A percentile compares a stretch with the other conserved stretches of the same genome.
phyloP scores from a whole-genome alignment of 2,329 filamentous ascomycete species.

The Alternaria viburni region DNA sequence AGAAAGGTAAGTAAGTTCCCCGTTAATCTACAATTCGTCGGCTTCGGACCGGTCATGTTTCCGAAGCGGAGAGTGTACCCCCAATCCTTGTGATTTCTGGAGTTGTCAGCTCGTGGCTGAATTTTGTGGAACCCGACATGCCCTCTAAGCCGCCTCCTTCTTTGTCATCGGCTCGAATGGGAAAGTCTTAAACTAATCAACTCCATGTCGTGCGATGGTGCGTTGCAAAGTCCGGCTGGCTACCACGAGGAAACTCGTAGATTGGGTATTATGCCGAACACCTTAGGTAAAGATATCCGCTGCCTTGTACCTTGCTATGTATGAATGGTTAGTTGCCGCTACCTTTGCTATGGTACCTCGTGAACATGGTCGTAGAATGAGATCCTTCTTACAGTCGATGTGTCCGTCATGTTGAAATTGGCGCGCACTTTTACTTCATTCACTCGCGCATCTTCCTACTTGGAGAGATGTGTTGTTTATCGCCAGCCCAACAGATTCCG shows the following conservation, averaged over 20 bases:
- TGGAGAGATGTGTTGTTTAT: background rate
- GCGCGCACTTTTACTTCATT: background rate
- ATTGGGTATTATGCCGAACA: background rate
- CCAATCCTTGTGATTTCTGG: background rate
- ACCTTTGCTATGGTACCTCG: background rate
- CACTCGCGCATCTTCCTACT: background rate
- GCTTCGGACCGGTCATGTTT: background rate
- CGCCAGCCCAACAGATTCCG: no score
- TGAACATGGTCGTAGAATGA: background rate
- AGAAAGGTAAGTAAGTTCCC: background rate
- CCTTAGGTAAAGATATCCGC: background rate
- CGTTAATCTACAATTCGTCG: background rate
- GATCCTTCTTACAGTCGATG: background rate
- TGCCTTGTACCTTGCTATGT: background rate
- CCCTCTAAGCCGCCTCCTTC: background rate
- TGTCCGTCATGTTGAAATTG: background rate
- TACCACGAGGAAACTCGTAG: background rate
- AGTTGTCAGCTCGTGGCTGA: background rate
- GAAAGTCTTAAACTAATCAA: background rate
- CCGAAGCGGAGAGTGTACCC: background rate
- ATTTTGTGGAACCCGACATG: background rate
- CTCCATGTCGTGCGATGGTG: background rate
- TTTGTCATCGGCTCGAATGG: background rate
- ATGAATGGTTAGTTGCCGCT: background rate
- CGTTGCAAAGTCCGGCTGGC: background rate